phyloP scores from a whole-genome alignment of 768 basidiomycete species.

The Daedaleopsis sinensis region DNA sequence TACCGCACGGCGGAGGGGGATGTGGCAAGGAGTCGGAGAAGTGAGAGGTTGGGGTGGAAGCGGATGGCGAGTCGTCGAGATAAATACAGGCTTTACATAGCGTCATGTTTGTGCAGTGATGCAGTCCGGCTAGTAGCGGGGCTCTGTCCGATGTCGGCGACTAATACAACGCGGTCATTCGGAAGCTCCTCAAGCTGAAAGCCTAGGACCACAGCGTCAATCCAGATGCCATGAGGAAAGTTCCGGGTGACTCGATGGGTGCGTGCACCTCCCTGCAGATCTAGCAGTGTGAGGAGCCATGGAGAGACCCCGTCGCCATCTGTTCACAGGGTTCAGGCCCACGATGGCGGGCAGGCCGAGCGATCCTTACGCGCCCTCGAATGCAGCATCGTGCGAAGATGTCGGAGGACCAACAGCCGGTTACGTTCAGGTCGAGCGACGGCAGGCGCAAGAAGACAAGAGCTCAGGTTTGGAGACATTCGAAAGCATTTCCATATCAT shows the following conservation, averaged over 20 bases:
- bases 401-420: not conserved
- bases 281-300: not conserved
- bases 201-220: not conserved
- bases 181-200: not conserved
- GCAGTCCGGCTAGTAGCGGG: not conserved
- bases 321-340: not conserved
- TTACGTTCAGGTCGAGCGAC: not conserved
- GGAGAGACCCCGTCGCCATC: not conserved
- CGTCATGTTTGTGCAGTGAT: not conserved
- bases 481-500: not conserved
- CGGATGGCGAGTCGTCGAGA: not conserved
- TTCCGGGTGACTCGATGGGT: slow-evolving; percentile 1
- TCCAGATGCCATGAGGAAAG: not conserved
- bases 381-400: not conserved
- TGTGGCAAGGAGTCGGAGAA: not conserved
- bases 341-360: not conserved
- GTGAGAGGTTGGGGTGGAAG: not conserved
- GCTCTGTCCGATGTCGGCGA: not conserved
- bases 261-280: not conserved
- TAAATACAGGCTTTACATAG: not conserved
- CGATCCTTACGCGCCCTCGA: not conserved
- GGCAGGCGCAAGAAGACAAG: not conserved
- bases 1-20: not conserved
- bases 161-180: not conserved
- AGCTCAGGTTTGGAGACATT: not conserved